These are phyloP conservation scores for Calonectria pteridis DNA, from an alignment of 2,329 filamentous ascomycete species.

Conservation along the genomic window DNA sequence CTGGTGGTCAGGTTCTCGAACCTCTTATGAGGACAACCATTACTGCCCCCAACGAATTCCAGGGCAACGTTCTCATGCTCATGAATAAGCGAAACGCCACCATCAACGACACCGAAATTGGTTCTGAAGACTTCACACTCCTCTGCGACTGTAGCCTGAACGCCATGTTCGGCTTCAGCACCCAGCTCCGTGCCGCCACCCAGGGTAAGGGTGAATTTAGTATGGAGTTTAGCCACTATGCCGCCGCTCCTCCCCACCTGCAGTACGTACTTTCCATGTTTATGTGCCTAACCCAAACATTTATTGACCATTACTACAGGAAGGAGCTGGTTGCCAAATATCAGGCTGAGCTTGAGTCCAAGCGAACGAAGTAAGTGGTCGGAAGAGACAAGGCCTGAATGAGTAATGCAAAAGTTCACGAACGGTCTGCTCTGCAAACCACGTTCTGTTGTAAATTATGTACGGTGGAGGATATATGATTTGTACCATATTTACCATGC, in stretches of 20 bases:
- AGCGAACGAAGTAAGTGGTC: conserved; percentile 63
- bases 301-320: conserved; percentile 49
- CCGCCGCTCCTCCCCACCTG: conserved; percentile 85
- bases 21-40: conserved; percentile 99
- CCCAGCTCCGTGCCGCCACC: conserved; percentile 89
- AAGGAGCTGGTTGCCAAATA: conserved; percentile 72
- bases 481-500: conserved; percentile 45
- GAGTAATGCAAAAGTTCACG: conserved; percentile 16
- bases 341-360: conserved; percentile 69
- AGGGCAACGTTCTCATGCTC: conserved; percentile 93
- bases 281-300: background rate
- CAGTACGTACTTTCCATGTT: conserved; percentile 72
- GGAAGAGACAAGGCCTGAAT: conserved; percentile 14
- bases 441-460: conserved; percentile 40
- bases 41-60: conserved; percentile 96
- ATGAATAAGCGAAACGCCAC: conserved; percentile 97
- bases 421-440: conserved; percentile 19
- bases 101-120: conserved; percentile 95
- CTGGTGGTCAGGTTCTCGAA: conserved; percentile 87
- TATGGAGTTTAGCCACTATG: conserved; percentile 99
- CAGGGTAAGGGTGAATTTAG: conserved; percentile 99
- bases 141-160: conserved; percentile 94
- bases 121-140: conserved; percentile 92
- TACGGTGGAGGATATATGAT: conserved; percentile 37
- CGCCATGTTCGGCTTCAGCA: conserved; percentile 97